These are phyloP conservation scores for Zygoascus tannicola DNA, from an alignment of 805 yeast genomes.

Conservation along the genomic window DNA sequence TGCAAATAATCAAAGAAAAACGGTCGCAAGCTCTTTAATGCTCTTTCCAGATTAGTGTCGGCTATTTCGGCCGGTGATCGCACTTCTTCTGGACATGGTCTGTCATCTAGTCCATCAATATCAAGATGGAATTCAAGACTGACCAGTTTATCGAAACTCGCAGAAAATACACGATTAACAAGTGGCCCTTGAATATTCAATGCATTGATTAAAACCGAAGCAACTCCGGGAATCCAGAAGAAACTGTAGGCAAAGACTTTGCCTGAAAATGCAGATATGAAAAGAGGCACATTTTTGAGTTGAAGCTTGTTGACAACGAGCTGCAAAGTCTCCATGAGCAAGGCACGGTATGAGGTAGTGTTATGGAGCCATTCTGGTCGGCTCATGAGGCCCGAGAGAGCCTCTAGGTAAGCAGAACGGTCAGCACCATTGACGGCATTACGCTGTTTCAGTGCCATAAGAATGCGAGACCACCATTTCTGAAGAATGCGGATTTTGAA, in stretches of 20 bases:
- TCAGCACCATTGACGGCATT: conserved; percentile 27
- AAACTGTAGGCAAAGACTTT: conserved; percentile 60
- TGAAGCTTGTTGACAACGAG: conserved; percentile 40
- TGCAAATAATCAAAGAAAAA: conserved; percentile 23
- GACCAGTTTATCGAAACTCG: not conserved
- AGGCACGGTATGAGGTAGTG: conserved; percentile 14
- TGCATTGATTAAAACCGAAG: conserved; percentile 33
- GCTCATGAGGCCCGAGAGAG: conserved; percentile 29
- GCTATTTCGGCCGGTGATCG: not conserved
- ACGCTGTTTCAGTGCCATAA: conserved; percentile 24
- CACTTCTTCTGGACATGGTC: not conserved
- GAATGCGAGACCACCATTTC: conserved; percentile 32
- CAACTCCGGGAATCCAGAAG: conserved; percentile 44
- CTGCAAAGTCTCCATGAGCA: conserved; percentile 44
- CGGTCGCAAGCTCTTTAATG: conserved; percentile 5
- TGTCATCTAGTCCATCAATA: not conserved
- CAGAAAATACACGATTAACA: not conserved
- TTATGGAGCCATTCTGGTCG: conserved; percentile 32
- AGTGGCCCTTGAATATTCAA: conserved; percentile 17
- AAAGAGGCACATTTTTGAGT: conserved; percentile 43
- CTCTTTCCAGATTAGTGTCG: not conserved
- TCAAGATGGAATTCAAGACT: not conserved
- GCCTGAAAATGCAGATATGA: conserved; percentile 58
- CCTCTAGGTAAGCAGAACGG: conserved; percentile 32
- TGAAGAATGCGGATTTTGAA: conserved; percentile 24